These are phyloP conservation scores for Pyricularia sp. DNA, from an alignment of 2,329 filamentous ascomycete species.

Conservation along the genomic window DNA sequence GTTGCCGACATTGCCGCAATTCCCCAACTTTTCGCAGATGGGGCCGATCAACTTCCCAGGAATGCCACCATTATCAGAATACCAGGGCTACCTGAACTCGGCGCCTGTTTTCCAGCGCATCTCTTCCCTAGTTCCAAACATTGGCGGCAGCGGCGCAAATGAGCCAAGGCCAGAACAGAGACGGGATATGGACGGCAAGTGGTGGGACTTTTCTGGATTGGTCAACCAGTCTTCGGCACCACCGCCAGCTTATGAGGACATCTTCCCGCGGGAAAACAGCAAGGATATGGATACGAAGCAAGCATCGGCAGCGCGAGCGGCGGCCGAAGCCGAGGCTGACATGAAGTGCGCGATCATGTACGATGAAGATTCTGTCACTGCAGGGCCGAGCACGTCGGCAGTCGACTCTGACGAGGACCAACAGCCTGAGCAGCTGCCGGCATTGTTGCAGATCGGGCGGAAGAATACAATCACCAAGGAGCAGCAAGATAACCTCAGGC, in stretches of 20 bases:
- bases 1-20: slow-evolving; percentile 54
- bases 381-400: slow-evolving; percentile 13
- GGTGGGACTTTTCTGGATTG: slow-evolving; percentile 45
- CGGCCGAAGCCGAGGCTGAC: slow-evolving; percentile 49
- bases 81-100: slow-evolving; percentile 56
- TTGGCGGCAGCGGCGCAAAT: slow-evolving; percentile 24
- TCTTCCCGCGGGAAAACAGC: slow-evolving; percentile 43
- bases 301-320: slow-evolving; percentile 46
- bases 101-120: slow-evolving; percentile 61
- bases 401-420: slow-evolving; percentile 14
- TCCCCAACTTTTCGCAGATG: slow-evolving; percentile 50
- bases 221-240: slow-evolving; percentile 39
- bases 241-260: slow-evolving; percentile 71
- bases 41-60: slow-evolving; percentile 32
- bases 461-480: slow-evolving; percentile 56
- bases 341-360: slow-evolving; percentile 45
- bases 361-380: slow-evolving; percentile 32
- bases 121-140: slow-evolving; percentile 62
- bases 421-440: slow-evolving; percentile 21
- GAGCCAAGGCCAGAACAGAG: slow-evolving; percentile 19
- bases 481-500: slow-evolving; percentile 53
- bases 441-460: slow-evolving; percentile 48
- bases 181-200: slow-evolving; percentile 40
- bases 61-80: slow-evolving; percentile 51
- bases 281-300: slow-evolving; percentile 40